phyloP scores from a whole-genome alignment of 495 filamentous ascomycete species.

The Lasiosphaeria ovina region DNA sequence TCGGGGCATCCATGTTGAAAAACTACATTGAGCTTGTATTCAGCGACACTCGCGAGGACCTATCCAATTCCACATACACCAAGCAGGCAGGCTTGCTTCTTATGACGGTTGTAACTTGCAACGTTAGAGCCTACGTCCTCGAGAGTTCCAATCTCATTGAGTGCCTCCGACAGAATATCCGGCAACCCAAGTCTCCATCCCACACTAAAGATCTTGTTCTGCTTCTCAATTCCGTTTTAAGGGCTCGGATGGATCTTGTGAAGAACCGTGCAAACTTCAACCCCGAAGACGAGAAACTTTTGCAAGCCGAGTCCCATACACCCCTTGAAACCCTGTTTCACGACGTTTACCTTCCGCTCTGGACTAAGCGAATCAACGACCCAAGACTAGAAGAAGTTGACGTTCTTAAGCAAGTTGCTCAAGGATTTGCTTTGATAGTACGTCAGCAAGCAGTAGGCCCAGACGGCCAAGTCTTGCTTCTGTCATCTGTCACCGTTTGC shows the following conservation, averaged over 20 bases:
- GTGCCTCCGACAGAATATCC: constrained; percentile 38
- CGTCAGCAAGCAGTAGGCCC: constrained; percentile 28
- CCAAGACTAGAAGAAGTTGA: constrained; percentile 27
- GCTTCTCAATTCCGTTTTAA: constrained; percentile 41
- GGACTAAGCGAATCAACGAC: constrained; percentile 30
- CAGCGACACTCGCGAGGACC: constrained; percentile 43
- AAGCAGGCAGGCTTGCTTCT: constrained; percentile 46
- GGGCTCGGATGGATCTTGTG: constrained; percentile 33
- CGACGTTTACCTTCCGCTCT: constrained; percentile 40
- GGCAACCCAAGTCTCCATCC: constrained; percentile 37
- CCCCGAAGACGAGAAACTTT: constrained; percentile 24
- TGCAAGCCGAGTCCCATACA: constrained; percentile 17
- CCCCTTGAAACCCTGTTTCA: constrained; percentile 32
- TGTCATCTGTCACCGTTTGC: constrained; percentile 35
- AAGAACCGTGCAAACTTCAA: constrained; percentile 22
- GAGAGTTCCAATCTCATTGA: constrained; percentile 36
- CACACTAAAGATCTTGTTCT: constrained; percentile 44
- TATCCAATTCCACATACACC: constrained; percentile 44
- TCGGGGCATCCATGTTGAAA: constrained; percentile 32
- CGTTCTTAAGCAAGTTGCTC: constrained; percentile 37
- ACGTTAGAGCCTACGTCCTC: constrained; percentile 30
- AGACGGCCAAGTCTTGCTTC: constrained; percentile 18
- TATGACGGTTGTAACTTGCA: constrained; percentile 41
- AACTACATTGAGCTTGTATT: constrained; percentile 38
- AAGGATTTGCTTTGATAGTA: constrained; percentile 39